Base-by-base conservation (phyloP, 345 rosid genomes). In the Citrus cavaleriei region DNA sequence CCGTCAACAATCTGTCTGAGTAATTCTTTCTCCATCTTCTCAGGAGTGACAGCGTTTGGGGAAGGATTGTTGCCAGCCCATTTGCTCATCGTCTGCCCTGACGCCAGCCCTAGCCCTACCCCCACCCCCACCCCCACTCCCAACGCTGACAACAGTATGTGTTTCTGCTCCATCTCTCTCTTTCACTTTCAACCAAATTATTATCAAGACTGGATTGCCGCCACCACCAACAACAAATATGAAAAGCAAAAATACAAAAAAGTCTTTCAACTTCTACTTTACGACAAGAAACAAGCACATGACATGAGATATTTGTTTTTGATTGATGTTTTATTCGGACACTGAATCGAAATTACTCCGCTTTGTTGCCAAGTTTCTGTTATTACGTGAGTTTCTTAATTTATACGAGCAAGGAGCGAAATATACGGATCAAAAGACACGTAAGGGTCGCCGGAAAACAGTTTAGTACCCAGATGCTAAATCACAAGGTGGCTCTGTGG, bases 101-200 rank as follows among this genome's bases (percentile, higher is more conserved):
- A 90, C 12, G 90, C 92, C 78, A 90, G 71, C 35, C 91, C 86
- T 3, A 89, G 73, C 69, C 95, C 92, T 64, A 87, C 80, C 24
- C 95, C 93, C 1, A 89, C 89, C 10, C 92, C 93, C 0, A 88
- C 91, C 12, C 95, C 96, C 1, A 88, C 91, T 35, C 92, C 73
- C 83, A 89, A 79, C 51, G 94, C 93, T 16, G 93, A 92, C 78
- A 88, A 73, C 75, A 90, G 30, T 71, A 85, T 62, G 46, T 82
- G 75, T 40, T 87, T 92, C 83, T 89, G 89, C 58, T 90, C 97
- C 97, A 89, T 89, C 32, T 22, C 40, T 28, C 4, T 34, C 38
- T 24, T 12, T 12, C 51, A 42, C 51, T 42, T 42, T 42, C 51
- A 42, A 42, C 51, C 51, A 42, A 42, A 42, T 12, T 12, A 42